Conservation (phyloP, 2,329 filamentous ascomycete genomes). For the Aureobasidium sp. region DNA sequence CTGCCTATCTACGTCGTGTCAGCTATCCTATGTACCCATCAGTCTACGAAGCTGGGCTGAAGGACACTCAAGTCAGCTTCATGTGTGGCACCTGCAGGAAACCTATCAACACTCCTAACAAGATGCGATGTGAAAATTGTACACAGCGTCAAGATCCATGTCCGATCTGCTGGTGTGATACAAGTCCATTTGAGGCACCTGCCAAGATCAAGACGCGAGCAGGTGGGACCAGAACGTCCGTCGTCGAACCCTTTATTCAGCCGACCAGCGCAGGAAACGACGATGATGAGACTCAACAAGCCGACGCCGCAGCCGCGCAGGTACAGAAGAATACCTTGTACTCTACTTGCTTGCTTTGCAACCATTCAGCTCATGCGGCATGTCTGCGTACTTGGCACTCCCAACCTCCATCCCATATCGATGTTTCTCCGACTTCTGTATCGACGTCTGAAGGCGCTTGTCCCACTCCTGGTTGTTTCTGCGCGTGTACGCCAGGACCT, state of each 20-base stretch:
- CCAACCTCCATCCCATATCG: not conserved
- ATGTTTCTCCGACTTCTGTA: not conserved
- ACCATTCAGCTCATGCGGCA: slow-evolving; percentile 52
- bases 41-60: slow-evolving; percentile 51
- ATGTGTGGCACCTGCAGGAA: slow-evolving; percentile 52
- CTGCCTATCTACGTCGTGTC: slow-evolving; percentile 50
- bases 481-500: slow-evolving; percentile 13
- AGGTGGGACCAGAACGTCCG: not conserved
- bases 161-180: slow-evolving; percentile 39
- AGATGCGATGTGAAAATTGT: slow-evolving; percentile 47
- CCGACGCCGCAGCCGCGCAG: not conserved
- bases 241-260: not conserved
- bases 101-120: slow-evolving; percentile 48
- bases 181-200: slow-evolving; percentile 33
- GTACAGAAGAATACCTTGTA: slow-evolving; percentile 36
- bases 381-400: slow-evolving; percentile 52
- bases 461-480: slow-evolving; percentile 7
- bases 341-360: slow-evolving; percentile 54
- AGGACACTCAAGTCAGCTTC: slow-evolving; percentile 48
- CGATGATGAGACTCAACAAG: not conserved
- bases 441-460: slow-evolving; percentile 7
- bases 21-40: slow-evolving; percentile 49
- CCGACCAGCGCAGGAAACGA: not conserved
- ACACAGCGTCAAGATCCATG: slow-evolving; percentile 36
- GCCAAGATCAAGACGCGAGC: slow-evolving; percentile 26